These are phyloP conservation scores for Pholiota conissans DNA, from an alignment of 768 basidiomycete species.

Conservation along the genomic window DNA sequence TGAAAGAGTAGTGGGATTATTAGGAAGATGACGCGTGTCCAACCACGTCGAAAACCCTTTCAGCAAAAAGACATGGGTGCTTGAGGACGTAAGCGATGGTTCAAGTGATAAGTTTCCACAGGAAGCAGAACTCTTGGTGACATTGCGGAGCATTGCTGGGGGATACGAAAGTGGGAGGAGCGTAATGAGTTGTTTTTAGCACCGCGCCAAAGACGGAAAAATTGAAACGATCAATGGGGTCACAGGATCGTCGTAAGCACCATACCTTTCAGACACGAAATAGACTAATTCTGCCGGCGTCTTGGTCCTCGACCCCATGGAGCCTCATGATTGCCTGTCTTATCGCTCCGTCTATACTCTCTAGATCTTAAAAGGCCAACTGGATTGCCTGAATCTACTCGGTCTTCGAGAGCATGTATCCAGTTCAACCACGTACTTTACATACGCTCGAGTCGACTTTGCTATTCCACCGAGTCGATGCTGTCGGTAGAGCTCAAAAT, in stretches of 20 bases:
- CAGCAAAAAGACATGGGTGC: neutral
- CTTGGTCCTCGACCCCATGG: neutral
- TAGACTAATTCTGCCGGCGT: neutral
- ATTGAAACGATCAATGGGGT: conserved; percentile 13
- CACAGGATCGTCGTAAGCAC: conserved; percentile 15
- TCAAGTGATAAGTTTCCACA: conserved; percentile 2
- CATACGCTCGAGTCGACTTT: neutral
- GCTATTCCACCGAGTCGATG: neutral
- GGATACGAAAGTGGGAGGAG: neutral
- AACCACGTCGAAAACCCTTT: conserved; percentile 21
- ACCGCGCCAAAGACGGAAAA: conserved; percentile 14
- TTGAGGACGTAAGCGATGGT: neutral
- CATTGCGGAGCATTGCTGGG: conserved; percentile 17
- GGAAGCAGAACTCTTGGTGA: conserved; percentile 1
- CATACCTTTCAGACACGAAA: conserved; percentile 4
- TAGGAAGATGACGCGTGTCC: conserved; percentile 14
- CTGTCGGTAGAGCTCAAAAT: neutral
- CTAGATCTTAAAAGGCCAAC: too few species aligned
- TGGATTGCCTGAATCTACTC: too few species aligned
- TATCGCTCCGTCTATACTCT: too few species aligned
- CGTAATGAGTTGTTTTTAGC: conserved; percentile 2
- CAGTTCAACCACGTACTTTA: neutral
- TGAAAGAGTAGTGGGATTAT: neutral
- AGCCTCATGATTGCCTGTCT: too few species aligned
- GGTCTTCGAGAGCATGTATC: neutral